Percentiles rank a stretch among this genome's conserved stretches.
These are phyloP conservation scores for Limnanthes douglasii DNA, from an alignment of 345 rosid species.

Conservation along the genomic window DNA sequence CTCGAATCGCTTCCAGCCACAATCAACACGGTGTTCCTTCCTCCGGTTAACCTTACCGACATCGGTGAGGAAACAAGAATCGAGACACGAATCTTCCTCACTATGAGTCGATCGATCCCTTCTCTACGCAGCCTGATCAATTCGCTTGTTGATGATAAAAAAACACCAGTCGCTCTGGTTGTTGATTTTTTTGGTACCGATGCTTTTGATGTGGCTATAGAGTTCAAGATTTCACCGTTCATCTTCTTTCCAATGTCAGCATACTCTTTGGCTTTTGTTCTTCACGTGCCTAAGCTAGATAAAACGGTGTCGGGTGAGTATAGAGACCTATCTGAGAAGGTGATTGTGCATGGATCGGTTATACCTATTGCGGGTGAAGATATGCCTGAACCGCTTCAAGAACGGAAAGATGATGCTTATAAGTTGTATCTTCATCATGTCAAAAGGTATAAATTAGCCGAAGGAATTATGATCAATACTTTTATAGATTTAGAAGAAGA, in stretches of 20 bases:
- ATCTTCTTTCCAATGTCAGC: constrained; percentile 12
- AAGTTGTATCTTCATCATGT: background rate
- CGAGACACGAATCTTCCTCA: constrained; percentile 5
- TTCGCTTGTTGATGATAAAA: constrained; percentile 1
- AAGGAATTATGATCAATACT: constrained; percentile 29
- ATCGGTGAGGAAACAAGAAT: constrained; percentile 7
- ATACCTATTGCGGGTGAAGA: constrained; percentile 12
- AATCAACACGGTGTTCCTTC: constrained; percentile 15
- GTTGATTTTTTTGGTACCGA: constrained; percentile 17
- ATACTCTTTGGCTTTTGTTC: constrained; percentile 8
- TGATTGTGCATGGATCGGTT: constrained; percentile 22
- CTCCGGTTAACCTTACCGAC: constrained; percentile 13
- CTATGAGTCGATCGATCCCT: constrained; percentile 9
- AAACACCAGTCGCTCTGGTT: constrained; percentile 15
- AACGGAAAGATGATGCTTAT: constrained; percentile 7
- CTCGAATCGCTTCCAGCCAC: constrained; percentile 11
- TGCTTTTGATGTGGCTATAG: constrained; percentile 16
- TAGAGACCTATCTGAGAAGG: constrained; percentile 9
- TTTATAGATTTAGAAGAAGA: constrained; percentile 27
- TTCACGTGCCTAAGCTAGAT: constrained; percentile 17
- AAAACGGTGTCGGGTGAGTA: constrained; percentile 11
- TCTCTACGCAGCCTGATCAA: too few species aligned
- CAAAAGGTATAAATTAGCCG: constrained; percentile 8
- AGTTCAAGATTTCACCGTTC: constrained; percentile 17
- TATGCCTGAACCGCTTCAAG: constrained; percentile 9